Conservation (phyloP, 2,329 filamentous ascomycete genomes). For the Rutstroemia sp. region DNA sequence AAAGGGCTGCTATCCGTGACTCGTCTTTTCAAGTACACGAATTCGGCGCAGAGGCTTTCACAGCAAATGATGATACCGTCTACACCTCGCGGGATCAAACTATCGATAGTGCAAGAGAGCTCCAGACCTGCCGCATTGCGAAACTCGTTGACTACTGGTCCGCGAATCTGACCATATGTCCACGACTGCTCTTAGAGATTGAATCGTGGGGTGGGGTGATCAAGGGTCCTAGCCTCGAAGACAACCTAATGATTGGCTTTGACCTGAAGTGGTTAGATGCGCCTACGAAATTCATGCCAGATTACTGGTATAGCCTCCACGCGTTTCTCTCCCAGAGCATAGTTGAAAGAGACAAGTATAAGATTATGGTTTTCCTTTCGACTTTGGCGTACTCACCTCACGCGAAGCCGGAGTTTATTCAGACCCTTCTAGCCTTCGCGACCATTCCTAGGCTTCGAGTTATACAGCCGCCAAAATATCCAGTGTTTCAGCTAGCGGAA, state of each 20-base stretch:
- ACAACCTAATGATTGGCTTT: no score
- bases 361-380: slow-evolving; percentile 27
- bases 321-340: slow-evolving; percentile 11
- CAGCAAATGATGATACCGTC: slow-evolving; percentile 22
- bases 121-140: slow-evolving; percentile 12
- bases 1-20: slow-evolving; percentile 30
- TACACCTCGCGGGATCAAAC: slow-evolving; percentile 30
- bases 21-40: slow-evolving; percentile 28
- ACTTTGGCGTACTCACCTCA: slow-evolving; percentile 22
- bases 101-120: slow-evolving; percentile 8
- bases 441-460: slow-evolving; percentile 16
- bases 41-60: slow-evolving; percentile 35
- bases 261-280: no score
- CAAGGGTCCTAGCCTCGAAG: not conserved
- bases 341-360: slow-evolving; percentile 18
- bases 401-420: slow-evolving; percentile 20
- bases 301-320: slow-evolving; percentile 18
- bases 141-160: slow-evolving; percentile 19
- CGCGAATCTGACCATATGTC: slow-evolving; percentile 5
- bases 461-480: not conserved
- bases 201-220: slow-evolving; percentile 15
- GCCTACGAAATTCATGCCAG: no score
- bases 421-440: slow-evolving; percentile 29
- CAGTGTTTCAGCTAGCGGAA: not conserved
- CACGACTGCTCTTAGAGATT: slow-evolving; percentile 18